These are phyloP conservation scores for Apiospora malaysiana DNA, from an alignment of 2,329 filamentous ascomycete genomes.

Conservation along the genomic window DNA sequence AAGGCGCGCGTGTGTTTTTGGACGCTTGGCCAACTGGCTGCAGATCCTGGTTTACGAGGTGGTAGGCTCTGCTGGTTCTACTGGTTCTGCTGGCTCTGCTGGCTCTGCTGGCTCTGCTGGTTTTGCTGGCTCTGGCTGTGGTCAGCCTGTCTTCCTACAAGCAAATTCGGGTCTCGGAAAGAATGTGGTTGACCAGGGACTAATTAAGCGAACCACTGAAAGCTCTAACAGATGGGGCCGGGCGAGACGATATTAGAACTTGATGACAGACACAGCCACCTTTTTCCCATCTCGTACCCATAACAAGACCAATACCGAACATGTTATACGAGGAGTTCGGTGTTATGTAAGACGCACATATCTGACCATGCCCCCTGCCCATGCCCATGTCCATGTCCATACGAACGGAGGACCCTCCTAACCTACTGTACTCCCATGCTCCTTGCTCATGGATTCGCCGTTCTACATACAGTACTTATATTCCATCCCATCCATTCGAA, in stretches of 20 bases:
- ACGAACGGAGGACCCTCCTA: not conserved
- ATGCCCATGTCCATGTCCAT: not conserved
- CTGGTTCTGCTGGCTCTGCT: not conserved
- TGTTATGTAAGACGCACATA: not conserved
- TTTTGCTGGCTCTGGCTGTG: not conserved
- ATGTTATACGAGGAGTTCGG: not conserved
- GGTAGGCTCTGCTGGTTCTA: not conserved
- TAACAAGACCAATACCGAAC: not conserved
- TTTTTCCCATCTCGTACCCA: slow-evolving; percentile 3
- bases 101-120: not conserved
- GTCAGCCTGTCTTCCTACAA: not conserved
- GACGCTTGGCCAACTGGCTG: slow-evolving; percentile 11
- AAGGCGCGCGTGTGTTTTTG: slow-evolving; percentile 12
- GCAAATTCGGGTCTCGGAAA: slow-evolving; percentile 9
- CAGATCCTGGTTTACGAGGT: slow-evolving; percentile 18
- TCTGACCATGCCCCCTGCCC: not conserved
- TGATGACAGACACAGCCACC: slow-evolving; percentile 14
- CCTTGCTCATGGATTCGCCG: not conserved
- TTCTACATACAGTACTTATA: not conserved
- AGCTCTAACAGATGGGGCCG: slow-evolving; percentile 16
- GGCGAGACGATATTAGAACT: not conserved
- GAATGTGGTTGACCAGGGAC: slow-evolving; percentile 11
- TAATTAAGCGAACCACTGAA: slow-evolving; percentile 17
- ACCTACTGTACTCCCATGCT: too few relatives aligned
- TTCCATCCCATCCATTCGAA: not conserved